Base-by-base conservation (phyloP, 495 filamentous ascomycete genomes). In the Aspergillus conjunctus region DNA sequence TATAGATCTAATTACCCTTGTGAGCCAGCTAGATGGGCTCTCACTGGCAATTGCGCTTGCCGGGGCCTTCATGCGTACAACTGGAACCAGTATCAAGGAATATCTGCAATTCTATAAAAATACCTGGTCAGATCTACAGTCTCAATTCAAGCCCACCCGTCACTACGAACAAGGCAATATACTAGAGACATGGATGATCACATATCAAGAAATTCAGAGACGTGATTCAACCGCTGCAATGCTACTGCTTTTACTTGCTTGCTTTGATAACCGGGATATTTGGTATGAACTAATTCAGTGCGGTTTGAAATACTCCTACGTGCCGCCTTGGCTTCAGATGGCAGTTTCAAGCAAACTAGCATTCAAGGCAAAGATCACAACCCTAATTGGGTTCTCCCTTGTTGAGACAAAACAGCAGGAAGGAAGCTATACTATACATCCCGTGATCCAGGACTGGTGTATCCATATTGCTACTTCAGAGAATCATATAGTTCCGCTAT, bases 241-340 rank as follows among this genome's bases (percentile, higher is more conserved):
- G 6, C 63, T 83, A 20, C 70, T 84, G 17, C 58, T 71, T 6
- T 60, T 81, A 7, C 79, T 77, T 73, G 76, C 77, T 51, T 77
- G 63, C 55, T 79, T 82, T 50, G 74, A 81, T 63, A 80, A 79
- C 60, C 75, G 77, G 58, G 79, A 83, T 68, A 68, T 82, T 39
- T 83, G 79, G 79, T 81, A 73, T 59, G 74, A 80, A 57, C 69
- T 83, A 51, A 17, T 79, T 17, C n/a, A 62, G 22, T 48, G 56
- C 53, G 59, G 61, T 17, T 15, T 9, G 1, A 0, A 68, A 51
- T 46, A 51, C 59, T 62, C 56, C 2, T 8, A 65, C n/a, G 33
- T 60, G 2, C 74, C 71, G 0, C 7, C 10, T 9, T 80, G 70
- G 76, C 62, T 78, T 15, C 14, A 63, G 64, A 58, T 55, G 17